These are phyloP conservation scores for Ascochyta clinopodiicola DNA, from an alignment of 2,329 filamentous ascomycete genomes.

Conservation along the genomic window DNA sequence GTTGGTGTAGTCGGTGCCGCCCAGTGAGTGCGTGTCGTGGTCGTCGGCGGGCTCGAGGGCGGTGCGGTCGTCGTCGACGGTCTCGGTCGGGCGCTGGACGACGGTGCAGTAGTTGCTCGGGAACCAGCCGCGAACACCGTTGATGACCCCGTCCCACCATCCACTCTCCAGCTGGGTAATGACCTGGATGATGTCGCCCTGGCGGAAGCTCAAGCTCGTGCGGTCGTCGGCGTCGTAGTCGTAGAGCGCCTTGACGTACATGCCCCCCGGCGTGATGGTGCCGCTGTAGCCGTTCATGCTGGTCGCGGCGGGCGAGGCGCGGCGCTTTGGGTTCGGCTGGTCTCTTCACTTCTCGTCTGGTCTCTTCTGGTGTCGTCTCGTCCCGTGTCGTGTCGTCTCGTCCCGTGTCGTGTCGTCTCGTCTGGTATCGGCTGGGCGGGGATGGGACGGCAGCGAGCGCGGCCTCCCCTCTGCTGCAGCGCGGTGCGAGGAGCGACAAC, in stretches of 20 bases:
- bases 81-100: slow-evolving; percentile 77
- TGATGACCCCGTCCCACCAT: slow-evolving; percentile 99
- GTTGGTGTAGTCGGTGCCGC: slow-evolving; percentile 47
- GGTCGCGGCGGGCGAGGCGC: slow-evolving; percentile 19
- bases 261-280: slow-evolving; percentile 59
- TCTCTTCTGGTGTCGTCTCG: no score
- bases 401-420: slow-evolving; percentile 3
- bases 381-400: no score
- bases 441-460: slow-evolving; percentile 20
- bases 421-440: background rate
- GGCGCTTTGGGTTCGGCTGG: background rate
- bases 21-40: slow-evolving; percentile 55
- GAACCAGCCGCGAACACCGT: slow-evolving; percentile 96
- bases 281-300: slow-evolving; percentile 60
- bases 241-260: slow-evolving; percentile 96
- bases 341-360: background rate
- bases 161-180: slow-evolving; percentile 97
- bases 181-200: slow-evolving; percentile 97
- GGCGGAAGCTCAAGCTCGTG: slow-evolving; percentile 94
- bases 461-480: slow-evolving; percentile 27
- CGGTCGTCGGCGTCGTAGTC: slow-evolving; percentile 95
- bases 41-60: slow-evolving; percentile 57
- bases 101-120: slow-evolving; percentile 98
- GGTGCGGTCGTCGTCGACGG: slow-evolving; percentile 67
- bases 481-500: slow-evolving; percentile 17